phyloP scores from a whole-genome alignment of 1,284 basidiomycete species.

The Rugosomyces carneus region DNA sequence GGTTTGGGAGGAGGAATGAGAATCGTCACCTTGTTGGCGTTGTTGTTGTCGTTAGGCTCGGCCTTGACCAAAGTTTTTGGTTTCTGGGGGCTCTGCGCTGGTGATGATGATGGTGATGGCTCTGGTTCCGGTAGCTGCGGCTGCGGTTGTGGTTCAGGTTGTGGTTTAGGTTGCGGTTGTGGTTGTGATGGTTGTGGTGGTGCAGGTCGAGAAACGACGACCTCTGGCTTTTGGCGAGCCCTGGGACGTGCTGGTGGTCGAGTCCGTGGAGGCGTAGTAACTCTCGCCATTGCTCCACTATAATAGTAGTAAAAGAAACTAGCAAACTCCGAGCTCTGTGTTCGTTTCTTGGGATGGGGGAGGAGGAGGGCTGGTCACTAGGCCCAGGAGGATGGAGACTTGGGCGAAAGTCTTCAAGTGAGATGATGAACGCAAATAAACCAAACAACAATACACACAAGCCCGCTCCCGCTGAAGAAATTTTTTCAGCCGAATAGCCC shows the following conservation, averaged over 20 bases:
- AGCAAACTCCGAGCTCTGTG: neutral
- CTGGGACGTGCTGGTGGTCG: neutral
- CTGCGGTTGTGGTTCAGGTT: no score
- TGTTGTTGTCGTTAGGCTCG: neutral
- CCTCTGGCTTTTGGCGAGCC: conserved; percentile 1
- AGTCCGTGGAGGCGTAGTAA: neutral
- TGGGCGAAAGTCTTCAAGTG: neutral
- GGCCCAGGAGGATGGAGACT: neutral
- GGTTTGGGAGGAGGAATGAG: no score
- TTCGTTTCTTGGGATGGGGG: neutral
- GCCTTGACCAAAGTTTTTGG: neutral
- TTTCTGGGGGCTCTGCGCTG: neutral
- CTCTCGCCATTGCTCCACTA: neutral
- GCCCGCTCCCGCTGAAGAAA: neutral
- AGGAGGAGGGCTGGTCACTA: neutral
- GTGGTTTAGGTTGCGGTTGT: no score
- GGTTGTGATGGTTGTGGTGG: neutral
- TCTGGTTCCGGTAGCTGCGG: no score
- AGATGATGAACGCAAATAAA: neutral
- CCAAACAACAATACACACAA: neutral
- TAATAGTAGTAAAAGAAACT: no score
- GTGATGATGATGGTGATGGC: no score
- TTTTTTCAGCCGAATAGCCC: neutral
- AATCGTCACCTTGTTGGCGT: neutral
- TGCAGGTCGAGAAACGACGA: conserved; percentile 1